A percentile compares a stretch with the other conserved stretches of the same genome.
Conservation (phyloP, 1,284 basidiomycete species). For the Xerocomus nothofagi region DNA sequence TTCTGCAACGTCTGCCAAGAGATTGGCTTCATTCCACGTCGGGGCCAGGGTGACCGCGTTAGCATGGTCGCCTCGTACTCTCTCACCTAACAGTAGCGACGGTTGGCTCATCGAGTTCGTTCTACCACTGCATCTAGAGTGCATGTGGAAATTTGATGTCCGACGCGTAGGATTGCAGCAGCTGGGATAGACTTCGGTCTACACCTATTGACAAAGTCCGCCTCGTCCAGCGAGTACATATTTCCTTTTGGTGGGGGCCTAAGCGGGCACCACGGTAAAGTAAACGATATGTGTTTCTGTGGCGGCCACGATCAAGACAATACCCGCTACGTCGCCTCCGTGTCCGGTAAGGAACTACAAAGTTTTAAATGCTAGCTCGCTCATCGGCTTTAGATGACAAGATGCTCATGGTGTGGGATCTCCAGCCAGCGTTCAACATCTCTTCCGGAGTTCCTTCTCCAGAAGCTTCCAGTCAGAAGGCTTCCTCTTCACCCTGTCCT, state of each 20-base stretch:
- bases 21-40: conserved; percentile 69
- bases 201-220: conserved; percentile 62
- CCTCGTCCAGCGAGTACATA: conserved; percentile 49
- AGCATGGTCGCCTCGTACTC: conserved; percentile 71
- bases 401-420: conserved; percentile 82
- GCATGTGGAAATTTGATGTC: conserved; percentile 1
- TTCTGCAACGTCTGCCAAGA: conserved; percentile 42
- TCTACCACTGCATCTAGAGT: not conserved
- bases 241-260: conserved; percentile 75
- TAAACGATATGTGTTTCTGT: conserved; percentile 76
- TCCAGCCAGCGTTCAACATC: conserved; percentile 54
- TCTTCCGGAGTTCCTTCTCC: conserved; percentile 37
- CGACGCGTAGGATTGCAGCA: conserved; percentile 53
- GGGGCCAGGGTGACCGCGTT: conserved; percentile 70
- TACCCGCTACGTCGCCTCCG: conserved; percentile 72
- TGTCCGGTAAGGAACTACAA: conserved; percentile 54
- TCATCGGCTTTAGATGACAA: conserved; percentile 58
- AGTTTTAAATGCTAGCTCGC: not conserved
- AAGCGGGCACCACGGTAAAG: conserved; percentile 70
- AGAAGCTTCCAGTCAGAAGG: conserved; percentile 15
- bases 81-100: conserved; percentile 63
- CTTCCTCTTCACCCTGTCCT: conserved; percentile 25
- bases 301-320: conserved; percentile 66
- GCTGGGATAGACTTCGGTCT: conserved; percentile 69
- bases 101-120: conserved; percentile 72